Base-by-base conservation (phyloP, 257 asterid genomes). In the Penstemon newberryi region DNA sequence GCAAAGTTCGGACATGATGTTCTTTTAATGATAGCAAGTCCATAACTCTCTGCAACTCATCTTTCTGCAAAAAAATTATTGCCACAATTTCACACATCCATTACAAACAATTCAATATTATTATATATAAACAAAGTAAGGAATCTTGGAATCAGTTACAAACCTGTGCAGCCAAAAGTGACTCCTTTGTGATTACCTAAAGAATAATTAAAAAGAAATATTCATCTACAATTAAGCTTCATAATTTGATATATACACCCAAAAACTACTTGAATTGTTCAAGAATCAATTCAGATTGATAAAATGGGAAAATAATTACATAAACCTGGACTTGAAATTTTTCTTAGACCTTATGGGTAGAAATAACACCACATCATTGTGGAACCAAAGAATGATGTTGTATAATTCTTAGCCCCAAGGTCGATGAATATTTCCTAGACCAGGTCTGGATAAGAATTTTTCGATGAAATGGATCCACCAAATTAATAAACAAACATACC, bases 101-200 rank as follows among this genome's bases (percentile, higher is more conserved):
- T 7, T 6, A 45, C 7, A 41, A 67, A 39, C 7, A 55, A 4
- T 40, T 37, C 11, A 39, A 7, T 1, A 25, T 52, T n/a, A 65
- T 42, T 38, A 10, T 15, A 18, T 3, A 63, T 52, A 3, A 52
- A 19, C 4, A 36, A 51, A 42, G 4, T 39, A 6, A 12, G 19
- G 18, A 8, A 7, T 12, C 55, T 42, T 12, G 10, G 61, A 40
- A 58, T 55, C 5, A 4, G 19, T 40, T 8, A 56, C 80, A 69
- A 46, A 84, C 93, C 88, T 86, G 94, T 36, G 94, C 94, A 25
- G 79, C 85, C 79, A 87, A 67, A 66, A 87, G 85, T 43, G 85
- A 82, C 64, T 87, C 87, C 70, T 78, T 75, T 38, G 74, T 81
- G 70, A 87, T 84, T 37, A 87, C 86, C 94, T 87, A 67, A 75